These are phyloP conservation scores for Coniferiporia sulphurascens DNA, from an alignment of 1,284 basidiomycete species.

Conservation along the genomic window DNA sequence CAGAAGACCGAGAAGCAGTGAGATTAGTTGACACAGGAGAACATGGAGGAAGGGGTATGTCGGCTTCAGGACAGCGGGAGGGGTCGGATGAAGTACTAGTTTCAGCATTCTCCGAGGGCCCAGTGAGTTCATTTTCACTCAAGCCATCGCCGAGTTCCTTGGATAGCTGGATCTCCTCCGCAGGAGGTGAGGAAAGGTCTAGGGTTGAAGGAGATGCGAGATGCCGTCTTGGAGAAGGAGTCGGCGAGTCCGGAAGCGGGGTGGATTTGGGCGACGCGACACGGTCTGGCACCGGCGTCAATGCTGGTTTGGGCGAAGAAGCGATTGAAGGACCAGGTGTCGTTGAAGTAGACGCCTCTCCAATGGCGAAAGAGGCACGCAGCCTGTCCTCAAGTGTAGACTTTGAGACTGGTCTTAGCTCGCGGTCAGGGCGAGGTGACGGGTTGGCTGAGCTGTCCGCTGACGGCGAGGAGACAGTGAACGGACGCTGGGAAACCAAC, in stretches of 20 bases:
- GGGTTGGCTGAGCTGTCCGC: conserved; percentile 17
- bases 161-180: background rate
- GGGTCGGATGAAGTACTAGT: background rate
- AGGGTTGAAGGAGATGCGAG: background rate
- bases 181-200: background rate
- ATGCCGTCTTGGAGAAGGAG: conserved; percentile 9
- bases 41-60: conserved; percentile 12
- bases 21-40: conserved; percentile 15
- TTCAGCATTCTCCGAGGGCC: background rate
- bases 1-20: conserved; percentile 12
- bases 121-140: background rate
- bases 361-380: conserved; percentile 51
- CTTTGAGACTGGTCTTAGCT: conserved; percentile 33
- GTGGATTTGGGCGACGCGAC: conserved; percentile 39
- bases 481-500: conserved; percentile 47
- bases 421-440: conserved; percentile 21
- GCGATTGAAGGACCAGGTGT: conserved; percentile 44
- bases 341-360: conserved; percentile 46
- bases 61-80: conserved; percentile 13
- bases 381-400: conserved; percentile 70
- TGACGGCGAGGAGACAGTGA: conserved; percentile 28
- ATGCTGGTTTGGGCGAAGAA: conserved; percentile 33
- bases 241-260: conserved; percentile 44
- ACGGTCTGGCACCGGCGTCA: conserved; percentile 29
- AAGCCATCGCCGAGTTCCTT: background rate